Evolutionary conservation across 768 basidiomycete species (phyloP).

Genomic region (Rickenella mellea): DNA sequence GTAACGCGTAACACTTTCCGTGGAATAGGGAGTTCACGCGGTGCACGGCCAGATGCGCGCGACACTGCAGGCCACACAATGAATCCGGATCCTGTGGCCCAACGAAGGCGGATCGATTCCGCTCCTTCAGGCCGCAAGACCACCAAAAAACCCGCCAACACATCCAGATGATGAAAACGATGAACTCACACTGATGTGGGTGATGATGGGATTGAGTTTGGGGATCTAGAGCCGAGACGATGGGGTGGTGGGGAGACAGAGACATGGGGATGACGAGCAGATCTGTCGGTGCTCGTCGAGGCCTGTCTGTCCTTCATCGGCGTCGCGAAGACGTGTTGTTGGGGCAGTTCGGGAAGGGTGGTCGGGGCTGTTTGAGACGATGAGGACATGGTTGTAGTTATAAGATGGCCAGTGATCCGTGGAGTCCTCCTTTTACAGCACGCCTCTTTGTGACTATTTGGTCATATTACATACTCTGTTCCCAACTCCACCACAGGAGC

Average conservation of each 20-base stretch:
- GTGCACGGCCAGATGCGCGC: neutral
- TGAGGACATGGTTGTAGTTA: too few species aligned
- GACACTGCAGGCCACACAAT: neutral
- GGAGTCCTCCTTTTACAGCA: too few species aligned
- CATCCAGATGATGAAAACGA: neutral
- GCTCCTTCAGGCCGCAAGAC: neutral
- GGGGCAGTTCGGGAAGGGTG: too few species aligned
- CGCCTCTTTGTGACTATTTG: too few species aligned
- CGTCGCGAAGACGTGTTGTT: too few species aligned
- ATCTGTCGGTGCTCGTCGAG: neutral
- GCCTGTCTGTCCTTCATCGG: neutral
- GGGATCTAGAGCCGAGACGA: constrained; percentile 52
- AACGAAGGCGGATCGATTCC: neutral
- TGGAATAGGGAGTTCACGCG: too few species aligned
- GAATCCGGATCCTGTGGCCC: too few species aligned
- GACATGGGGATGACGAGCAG: constrained; percentile 2
- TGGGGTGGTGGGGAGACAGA: neutral
- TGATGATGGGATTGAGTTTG: constrained; percentile 69
- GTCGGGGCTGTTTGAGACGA: too few species aligned
- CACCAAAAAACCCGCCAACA: neutral
- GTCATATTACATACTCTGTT: too few species aligned
- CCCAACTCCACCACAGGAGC: too few species aligned
- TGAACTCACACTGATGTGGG: constrained; percentile 67
- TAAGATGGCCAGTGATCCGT: too few species aligned
- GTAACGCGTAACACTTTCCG: neutral